Conservation (phyloP, 2,329 filamentous ascomycete genomes). For the Diaporthe citriasiana region DNA sequence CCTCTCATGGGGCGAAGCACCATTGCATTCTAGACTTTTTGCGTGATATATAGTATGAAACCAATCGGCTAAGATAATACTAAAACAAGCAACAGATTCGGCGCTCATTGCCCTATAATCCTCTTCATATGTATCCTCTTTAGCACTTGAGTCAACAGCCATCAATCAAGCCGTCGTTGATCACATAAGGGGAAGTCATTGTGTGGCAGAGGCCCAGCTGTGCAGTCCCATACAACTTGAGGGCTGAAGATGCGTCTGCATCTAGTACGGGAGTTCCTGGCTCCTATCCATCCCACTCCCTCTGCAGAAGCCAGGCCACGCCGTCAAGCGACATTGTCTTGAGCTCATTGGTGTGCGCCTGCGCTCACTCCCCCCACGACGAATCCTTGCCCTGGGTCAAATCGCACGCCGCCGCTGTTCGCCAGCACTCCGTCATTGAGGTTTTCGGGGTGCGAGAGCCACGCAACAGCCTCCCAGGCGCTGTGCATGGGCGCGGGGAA, state of each 20-base stretch:
- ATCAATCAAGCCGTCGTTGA: neutral
- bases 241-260: neutral
- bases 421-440: conserved; percentile 10
- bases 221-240: neutral
- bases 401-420: conserved; percentile 28
- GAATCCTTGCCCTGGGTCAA: conserved; percentile 40
- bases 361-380: conserved; percentile 42
- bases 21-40: neutral
- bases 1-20: neutral
- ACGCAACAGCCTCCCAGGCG: conserved; percentile 35
- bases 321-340: conserved; percentile 23
- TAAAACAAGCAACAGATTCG: neutral
- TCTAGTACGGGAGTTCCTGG: conserved; percentile 26
- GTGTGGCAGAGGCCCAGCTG: no score
- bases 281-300: conserved; percentile 22
- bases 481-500: conserved; percentile 39
- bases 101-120: neutral
- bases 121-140: neutral
- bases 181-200: neutral
- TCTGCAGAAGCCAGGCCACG: conserved; percentile 35
- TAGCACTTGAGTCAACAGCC: neutral
- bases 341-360: conserved; percentile 41
- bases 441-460: conserved; percentile 27
- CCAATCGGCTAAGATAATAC: no score
- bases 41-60: neutral